phyloP scores from a whole-genome alignment of 2,329 filamentous ascomycete genomes.

The Talaromyces sp. region DNA sequence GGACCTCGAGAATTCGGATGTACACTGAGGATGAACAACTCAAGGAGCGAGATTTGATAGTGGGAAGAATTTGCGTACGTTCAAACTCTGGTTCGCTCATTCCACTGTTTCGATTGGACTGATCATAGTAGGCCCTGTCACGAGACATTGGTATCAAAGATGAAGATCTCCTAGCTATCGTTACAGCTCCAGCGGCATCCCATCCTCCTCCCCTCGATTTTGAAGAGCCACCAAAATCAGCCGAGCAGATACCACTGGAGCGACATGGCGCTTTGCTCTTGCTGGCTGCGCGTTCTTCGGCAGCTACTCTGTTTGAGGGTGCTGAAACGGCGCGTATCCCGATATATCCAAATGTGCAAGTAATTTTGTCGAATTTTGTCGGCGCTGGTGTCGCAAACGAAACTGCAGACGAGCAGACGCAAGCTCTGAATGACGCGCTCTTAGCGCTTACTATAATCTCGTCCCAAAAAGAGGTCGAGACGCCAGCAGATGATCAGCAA shows the following conservation, averaged over 20 bases:
- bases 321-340: slow-evolving; percentile 39
- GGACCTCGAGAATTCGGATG: slow-evolving; percentile 48
- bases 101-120: neutral
- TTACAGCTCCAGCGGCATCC: slow-evolving; percentile 39
- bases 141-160: slow-evolving; percentile 52
- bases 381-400: slow-evolving; percentile 40
- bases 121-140: slow-evolving; percentile 45
- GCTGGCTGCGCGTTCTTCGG: slow-evolving; percentile 51
- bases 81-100: neutral
- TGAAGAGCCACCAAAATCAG: slow-evolving; percentile 52
- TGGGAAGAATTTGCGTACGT: slow-evolving; percentile 54
- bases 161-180: slow-evolving; percentile 46
- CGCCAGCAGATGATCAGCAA: slow-evolving; percentile 48
- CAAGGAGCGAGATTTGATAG: slow-evolving; percentile 51
- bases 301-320: slow-evolving; percentile 47
- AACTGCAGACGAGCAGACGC: slow-evolving; percentile 45
- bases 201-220: slow-evolving; percentile 47
- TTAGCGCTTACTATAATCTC: slow-evolving; percentile 52
- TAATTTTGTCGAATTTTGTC: slow-evolving; percentile 51
- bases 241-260: slow-evolving; percentile 54
- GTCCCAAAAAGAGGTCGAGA: slow-evolving; percentile 43
- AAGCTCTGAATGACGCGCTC: slow-evolving; percentile 53
- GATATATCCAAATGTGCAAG: slow-evolving; percentile 53
- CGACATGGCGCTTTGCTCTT: slow-evolving; percentile 54
- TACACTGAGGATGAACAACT: slow-evolving; percentile 50